Base-by-base conservation (phyloP, 306 rosid species). In the Spatholobus suberectus region DNA sequence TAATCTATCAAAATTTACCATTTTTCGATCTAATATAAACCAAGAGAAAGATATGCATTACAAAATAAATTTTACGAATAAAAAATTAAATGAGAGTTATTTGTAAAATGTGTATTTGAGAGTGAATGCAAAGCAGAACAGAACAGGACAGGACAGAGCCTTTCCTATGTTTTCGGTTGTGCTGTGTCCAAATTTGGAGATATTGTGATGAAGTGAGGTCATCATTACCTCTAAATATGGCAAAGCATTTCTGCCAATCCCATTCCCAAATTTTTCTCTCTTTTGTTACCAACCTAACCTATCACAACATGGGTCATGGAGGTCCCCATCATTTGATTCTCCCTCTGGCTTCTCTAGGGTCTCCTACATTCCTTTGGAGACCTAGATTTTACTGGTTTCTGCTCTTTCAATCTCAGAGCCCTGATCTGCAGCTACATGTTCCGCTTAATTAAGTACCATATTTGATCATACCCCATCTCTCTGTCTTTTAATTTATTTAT, bases 281-380 rank as follows among this genome's bases (percentile, higher is more conserved):
- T 58, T 54, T 83, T 57, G 80, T 63, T 41, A 51, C 87, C 70
- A 29, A 40, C 47, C 65, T 34, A 84, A 83, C 67, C 70, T 34
- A 74, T 74, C 67, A 40, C 77, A 77, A 71, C 76, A 88, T 86
- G 91, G 85, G 27, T 80, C 78, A 80, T 58, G 82, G 54, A 75
- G 77, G 18, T 80, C 55, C 62, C 83, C 67, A 38, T 51, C 90
- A 77, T 89, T 18, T 27, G 29, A 37, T 66, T 80, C 13, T 23
- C 66, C 23, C 11, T 57, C 84, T 61, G 20, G 62, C 73, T 27
- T 84, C 75, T 88, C 94, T 86, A 82, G 97, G 97, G 90, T 72
- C 85, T 73, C 87, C 92, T 67, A 6, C 66, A 14, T 84, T 81
- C 77, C 35, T 88, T 58, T 58, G 89, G 85, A 86, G 73, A 90